Evolutionary conservation across 1,284 basidiomycete species (phyloP), one percentile per base, ranked within the genome.

Genomic region (Cutaneotrichosporon sp.): DNA sequence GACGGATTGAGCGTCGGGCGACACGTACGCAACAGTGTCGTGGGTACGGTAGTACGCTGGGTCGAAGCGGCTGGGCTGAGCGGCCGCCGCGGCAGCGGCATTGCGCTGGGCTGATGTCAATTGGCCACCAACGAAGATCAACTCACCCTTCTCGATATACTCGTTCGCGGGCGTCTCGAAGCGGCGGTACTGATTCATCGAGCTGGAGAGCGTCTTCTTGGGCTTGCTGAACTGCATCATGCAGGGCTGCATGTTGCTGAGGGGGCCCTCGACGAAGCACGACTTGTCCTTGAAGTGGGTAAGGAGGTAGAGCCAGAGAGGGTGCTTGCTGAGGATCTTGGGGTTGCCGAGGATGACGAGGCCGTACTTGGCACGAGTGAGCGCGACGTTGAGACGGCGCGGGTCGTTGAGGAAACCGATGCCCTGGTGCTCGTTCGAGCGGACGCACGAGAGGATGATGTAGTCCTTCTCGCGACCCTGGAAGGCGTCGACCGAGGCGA

Each of bases 381-480:
- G 85, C 31, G 97, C 97, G 47, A 99, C 97, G 72, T 99, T 99
- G 73, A 99, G 81, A 68, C 97, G 89, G 65, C 97, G 84, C 4
- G 97, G 97, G 78, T 99, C 97, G 74, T 95, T 97, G 82, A 99
- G 84, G 86, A 99, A 99, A 60, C 97, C 97, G 67, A 99, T 99
- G 31, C 97, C 97, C 78, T 98, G 97, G 75, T 99, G 95, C 77
- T 99, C 97, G 79, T 99, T 99, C 81, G 93, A 97, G 73, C 97
- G 84, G n/a, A 99, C 97, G 77, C 97, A 99, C 76, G 90, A 94
- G 56, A 99, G 85, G 72, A 99, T 98, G 79, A 99, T 98, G 74
- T 99, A 98, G 79, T 99, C 97, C 84, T 99, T 99, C 82, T 99
- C 97, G 75, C 97, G 87, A 34, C 97, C 97, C 78, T 99, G 97